Conservation (phyloP, 2,329 filamentous ascomycete species). For the Pseudogymnoascus verrucosus region DNA sequence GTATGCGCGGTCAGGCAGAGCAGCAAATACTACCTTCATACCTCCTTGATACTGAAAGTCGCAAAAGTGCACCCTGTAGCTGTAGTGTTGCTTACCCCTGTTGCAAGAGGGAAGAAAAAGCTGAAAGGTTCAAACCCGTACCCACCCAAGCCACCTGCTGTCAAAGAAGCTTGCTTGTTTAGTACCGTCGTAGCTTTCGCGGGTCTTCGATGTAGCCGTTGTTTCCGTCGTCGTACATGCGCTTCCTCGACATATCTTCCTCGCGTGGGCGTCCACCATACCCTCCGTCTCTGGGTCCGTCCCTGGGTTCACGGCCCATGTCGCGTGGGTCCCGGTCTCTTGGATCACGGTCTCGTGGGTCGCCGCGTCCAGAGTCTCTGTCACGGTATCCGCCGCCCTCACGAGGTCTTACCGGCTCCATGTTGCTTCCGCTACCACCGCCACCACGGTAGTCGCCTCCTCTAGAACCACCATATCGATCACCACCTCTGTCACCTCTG, state of each 20-base stretch:
- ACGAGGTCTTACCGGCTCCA: conserved; percentile 69
- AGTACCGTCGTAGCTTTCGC: conserved; percentile 56
- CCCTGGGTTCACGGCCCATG: conserved; percentile 40
- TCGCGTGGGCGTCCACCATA: conserved; percentile 43
- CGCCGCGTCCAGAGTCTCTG: conserved; percentile 38
- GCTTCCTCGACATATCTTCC: conserved; percentile 32
- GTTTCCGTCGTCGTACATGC: conserved; percentile 70
- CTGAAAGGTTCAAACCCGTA: conserved; percentile 33
- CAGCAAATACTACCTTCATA: conserved; percentile 26
- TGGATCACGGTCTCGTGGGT: conserved; percentile 43
- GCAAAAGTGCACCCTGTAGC: conserved; percentile 13
- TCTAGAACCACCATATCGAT: conserved; percentile 32
- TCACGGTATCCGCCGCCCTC: conserved; percentile 39
- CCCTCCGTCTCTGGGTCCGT: conserved; percentile 51
- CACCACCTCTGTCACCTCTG: conserved; percentile 42
- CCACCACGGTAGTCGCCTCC: conserved; percentile 17
- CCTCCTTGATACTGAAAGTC: conserved; percentile 15
- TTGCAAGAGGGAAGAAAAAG: conserved; percentile 30
- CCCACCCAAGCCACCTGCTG: conserved; percentile 37
- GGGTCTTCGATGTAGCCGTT: conserved; percentile 75
- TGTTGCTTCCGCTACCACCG: conserved; percentile 58
- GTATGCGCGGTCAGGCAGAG: conserved; percentile 16
- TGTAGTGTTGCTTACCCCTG: conserved; percentile 31
- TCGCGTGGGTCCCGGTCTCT: conserved; percentile 44
- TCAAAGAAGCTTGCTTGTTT: conserved; percentile 31